These are phyloP conservation scores for Xerocomus amazonicus DNA, from an alignment of 1,284 basidiomycete genomes.

Conservation along the genomic window DNA sequence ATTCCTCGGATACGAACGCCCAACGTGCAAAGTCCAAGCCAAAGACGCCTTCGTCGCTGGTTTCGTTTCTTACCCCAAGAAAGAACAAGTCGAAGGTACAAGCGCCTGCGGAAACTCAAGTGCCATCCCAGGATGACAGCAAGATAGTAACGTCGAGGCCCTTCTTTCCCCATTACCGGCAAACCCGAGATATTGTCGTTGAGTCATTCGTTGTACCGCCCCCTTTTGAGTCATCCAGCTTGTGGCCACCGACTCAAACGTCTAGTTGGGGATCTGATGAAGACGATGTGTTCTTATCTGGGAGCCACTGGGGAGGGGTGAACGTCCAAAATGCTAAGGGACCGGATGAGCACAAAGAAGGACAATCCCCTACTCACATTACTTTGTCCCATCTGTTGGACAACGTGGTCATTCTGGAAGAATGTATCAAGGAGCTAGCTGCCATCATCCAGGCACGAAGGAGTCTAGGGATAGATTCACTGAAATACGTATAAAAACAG, in stretches of 20 bases:
- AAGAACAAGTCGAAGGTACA: conserved; percentile 49
- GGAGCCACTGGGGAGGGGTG: conserved; percentile 51
- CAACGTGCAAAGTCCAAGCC: conserved; percentile 48
- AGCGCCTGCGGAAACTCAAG: conserved; percentile 38
- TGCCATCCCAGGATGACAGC: conserved; percentile 38
- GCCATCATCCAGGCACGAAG: conserved; percentile 84
- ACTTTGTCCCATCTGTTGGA: conserved; percentile 86
- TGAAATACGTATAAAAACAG: conserved; percentile 61
- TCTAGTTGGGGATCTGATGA: conserved; percentile 54
- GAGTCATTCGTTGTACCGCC: conserved; percentile 65
- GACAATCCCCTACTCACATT: conserved; percentile 39
- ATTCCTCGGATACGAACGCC: conserved; percentile 25
- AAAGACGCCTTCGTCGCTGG: conserved; percentile 60
- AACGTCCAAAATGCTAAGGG: conserved; percentile 30
- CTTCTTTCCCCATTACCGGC: conserved; percentile 82
- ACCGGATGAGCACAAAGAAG: conserved; percentile 25
- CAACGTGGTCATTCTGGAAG: conserved; percentile 94
- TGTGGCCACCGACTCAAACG: conserved; percentile 58
- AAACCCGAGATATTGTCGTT: conserved; percentile 70
- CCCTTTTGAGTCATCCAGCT: conserved; percentile 46
- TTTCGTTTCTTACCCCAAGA: conserved; percentile 77
- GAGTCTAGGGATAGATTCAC: conserved; percentile 81
- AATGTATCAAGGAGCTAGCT: conserved; percentile 91
- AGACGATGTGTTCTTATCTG: conserved; percentile 63
- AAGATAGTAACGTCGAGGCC: conserved; percentile 66